Percentiles rank a stretch among this genome's conserved stretches.
Evolutionary conservation across 2,329 filamentous ascomycete genomes (phyloP).

Genomic region (Coniochaeta pulveracea): DNA sequence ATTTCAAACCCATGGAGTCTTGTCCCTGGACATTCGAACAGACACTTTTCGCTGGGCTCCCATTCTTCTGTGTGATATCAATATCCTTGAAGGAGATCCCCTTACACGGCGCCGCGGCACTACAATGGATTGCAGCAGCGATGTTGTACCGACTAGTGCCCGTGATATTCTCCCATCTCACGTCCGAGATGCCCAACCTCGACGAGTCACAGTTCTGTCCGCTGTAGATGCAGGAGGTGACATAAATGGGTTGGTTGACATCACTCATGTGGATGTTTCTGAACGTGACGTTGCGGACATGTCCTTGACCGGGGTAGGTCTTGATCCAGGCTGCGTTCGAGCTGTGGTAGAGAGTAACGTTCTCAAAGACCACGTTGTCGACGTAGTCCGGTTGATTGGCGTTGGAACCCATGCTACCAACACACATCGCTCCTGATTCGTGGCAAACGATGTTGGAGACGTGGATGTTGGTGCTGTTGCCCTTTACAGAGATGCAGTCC

Average conservation of each 20-base stretch:
- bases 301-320: constrained; percentile 26
- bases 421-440: constrained; percentile 23
- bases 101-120: constrained; percentile 27
- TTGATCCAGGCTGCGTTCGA: constrained; percentile 31
- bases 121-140: constrained; percentile 33
- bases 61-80: constrained; percentile 29
- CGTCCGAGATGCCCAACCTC: constrained; percentile 29
- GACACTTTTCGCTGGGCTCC: constrained; percentile 26
- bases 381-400: constrained; percentile 22
- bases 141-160: constrained; percentile 37
- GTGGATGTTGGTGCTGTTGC: constrained; percentile 25
- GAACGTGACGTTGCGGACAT: constrained; percentile 31
- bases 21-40: constrained; percentile 29
- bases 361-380: constrained; percentile 24
- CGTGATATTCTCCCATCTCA: constrained; percentile 36
- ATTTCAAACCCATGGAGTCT: constrained; percentile 19
- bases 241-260: constrained; percentile 37
- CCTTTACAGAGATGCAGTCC: constrained; percentile 29
- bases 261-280: constrained; percentile 25
- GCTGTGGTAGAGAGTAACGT: constrained; percentile 23
- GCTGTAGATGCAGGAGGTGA: constrained; percentile 33
- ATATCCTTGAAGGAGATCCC: constrained; percentile 32
- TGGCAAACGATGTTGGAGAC: constrained; percentile 25
- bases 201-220: constrained; percentile 25
- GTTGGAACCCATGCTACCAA: constrained; percentile 25